Base-by-base conservation (phyloP, 345 rosid species). In the Moricandia arvensis region DNA sequence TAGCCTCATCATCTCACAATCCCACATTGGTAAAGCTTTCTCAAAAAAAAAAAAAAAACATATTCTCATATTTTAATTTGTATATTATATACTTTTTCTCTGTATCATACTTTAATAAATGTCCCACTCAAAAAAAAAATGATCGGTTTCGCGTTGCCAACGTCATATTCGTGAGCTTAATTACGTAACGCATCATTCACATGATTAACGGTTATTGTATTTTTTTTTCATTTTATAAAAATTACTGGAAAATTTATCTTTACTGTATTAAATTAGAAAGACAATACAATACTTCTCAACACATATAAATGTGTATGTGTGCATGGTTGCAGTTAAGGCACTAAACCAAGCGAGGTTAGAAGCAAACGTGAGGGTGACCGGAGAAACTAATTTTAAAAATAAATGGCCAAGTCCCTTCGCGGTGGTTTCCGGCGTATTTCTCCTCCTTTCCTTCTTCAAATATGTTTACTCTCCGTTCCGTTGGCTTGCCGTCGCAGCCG, bases 381-480 rank as follows among this genome's bases (percentile, higher is more conserved):
- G 97, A 68, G 88, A 78, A 11, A 77, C 74, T 0, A 78, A 77
- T 55, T 81, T 77, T 67, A 77, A 79, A 59, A 86, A 87, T 62
- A 92, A 88, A 85, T 90, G 96, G 99, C 99, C 99, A 30, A 92
- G 96, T 31, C 96, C 91, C 5, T 88, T 80, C 43, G 91, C 91
- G 13, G 10, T 88, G 30, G 86, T 80, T 38, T 85, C 90, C 73
- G 97, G 97, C 0, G 2, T 84, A 0, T 61, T 92, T 53, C 87
- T 95, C 30, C 21, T 63, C 7, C 54, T 92, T 0, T 90, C 97
- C 0, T 59, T 90, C 71, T 38, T 95, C 55, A 85, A 89, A 70
- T 95, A 82, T 17, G 73, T 82, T 2, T 92, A 70, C 72, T 76
- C 74, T 72, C 99, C 99, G 0, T 7, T 89, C 8, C 80, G 76